Conservation (phyloP, 495 filamentous ascomycete genomes). For the Penicillium simplicissimum region DNA sequence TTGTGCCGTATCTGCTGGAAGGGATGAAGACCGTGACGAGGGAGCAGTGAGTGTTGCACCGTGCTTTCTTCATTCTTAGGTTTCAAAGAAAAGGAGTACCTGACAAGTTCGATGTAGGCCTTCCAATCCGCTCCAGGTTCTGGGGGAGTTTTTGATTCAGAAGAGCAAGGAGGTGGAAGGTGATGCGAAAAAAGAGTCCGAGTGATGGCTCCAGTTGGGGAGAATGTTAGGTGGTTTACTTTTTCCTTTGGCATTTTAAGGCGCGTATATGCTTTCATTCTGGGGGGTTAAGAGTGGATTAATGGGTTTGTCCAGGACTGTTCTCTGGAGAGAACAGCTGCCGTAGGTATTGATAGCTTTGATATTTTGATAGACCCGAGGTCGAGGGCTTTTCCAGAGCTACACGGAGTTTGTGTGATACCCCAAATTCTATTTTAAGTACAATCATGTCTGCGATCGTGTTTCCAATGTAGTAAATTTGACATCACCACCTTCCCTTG, state of each 20-base stretch:
- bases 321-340: not conserved
- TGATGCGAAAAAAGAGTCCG: slow-evolving; percentile 21
- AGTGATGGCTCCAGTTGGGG: slow-evolving; percentile 5
- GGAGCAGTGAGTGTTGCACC: slow-evolving; percentile 65
- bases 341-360: not conserved
- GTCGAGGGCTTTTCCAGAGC: not conserved
- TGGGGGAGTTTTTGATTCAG: slow-evolving; percentile 85
- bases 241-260: slow-evolving; percentile 13
- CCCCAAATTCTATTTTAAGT: not conserved
- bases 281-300: not conserved
- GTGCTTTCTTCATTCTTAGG: not conserved
- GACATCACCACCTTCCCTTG: too few relatives aligned
- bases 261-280: not conserved
- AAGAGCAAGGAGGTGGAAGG: slow-evolving; percentile 74
- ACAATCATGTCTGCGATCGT: not conserved
- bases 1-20: slow-evolving; percentile 81
- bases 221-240: not conserved
- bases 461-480: too few relatives aligned
- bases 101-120: slow-evolving; percentile 46
- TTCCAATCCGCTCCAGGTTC: slow-evolving; percentile 76
- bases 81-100: not conserved
- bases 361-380: not conserved
- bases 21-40: slow-evolving; percentile 87
- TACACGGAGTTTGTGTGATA: slow-evolving; percentile 4
- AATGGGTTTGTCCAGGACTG: not conserved